Conservation (phyloP, 1,139 yeast genomes). For the Blastobotrys arbuscula region DNA sequence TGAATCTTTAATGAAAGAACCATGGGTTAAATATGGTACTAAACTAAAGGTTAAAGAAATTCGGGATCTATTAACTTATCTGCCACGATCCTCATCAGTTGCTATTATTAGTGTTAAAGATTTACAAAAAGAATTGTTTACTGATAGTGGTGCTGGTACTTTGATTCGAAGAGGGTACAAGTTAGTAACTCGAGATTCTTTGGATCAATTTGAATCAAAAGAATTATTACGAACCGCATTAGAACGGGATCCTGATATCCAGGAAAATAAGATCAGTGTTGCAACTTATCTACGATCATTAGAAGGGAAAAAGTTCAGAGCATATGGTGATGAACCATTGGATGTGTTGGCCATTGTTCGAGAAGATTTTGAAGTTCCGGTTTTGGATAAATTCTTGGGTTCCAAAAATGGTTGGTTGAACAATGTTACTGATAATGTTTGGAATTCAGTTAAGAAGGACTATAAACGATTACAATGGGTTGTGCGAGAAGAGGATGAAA, state of each 20-base stretch:
- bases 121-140: constrained; percentile 91
- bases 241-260: constrained; percentile 68
- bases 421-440: constrained; percentile 92
- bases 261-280: constrained; percentile 64
- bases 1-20: constrained; percentile 80
- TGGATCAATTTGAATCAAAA: constrained; percentile 65
- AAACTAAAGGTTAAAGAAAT: constrained; percentile 94
- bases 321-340: constrained; percentile 93
- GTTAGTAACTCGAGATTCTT: constrained; percentile 58
- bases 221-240: constrained; percentile 74
- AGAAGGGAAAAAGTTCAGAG: constrained; percentile 57
- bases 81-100: constrained; percentile 96
- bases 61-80: constrained; percentile 84
- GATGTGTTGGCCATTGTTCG: constrained; percentile 86
- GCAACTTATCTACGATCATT: constrained; percentile 76
- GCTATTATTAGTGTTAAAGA: constrained; percentile 95
- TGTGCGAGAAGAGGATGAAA: constrained; percentile 84
- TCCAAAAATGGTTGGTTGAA: constrained; percentile 94
- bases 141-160: constrained; percentile 99
- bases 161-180: constrained; percentile 96
- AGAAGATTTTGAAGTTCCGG: constrained; percentile 49
- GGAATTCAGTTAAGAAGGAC: constrained; percentile 75
- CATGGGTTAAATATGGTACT: constrained; percentile 99
- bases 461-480: constrained; percentile 76
- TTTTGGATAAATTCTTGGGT: constrained; percentile 79